Percentiles rank a stretch among this genome's conserved stretches.
Conservation (phyloP, 805 yeast genomes). For the Candida hispaniensis region DNA sequence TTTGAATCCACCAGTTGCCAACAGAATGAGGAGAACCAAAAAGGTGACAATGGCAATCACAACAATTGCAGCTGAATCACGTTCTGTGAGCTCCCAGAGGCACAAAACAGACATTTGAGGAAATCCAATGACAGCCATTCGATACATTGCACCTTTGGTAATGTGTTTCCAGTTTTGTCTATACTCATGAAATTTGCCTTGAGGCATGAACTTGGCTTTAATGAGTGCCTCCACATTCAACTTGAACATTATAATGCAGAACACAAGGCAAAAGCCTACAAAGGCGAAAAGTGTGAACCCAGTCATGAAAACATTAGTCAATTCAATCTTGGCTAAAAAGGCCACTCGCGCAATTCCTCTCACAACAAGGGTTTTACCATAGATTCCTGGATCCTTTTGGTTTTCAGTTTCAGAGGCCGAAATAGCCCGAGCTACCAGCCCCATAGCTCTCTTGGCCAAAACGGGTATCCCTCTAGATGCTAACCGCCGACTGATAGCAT, state of each 20-base stretch:
- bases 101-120: slow-evolving; percentile 77
- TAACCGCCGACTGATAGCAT: slow-evolving; percentile 8
- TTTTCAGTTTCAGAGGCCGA: slow-evolving; percentile 23
- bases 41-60: slow-evolving; percentile 70
- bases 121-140: slow-evolving; percentile 73
- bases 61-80: slow-evolving; percentile 74
- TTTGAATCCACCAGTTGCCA: slow-evolving; percentile 61
- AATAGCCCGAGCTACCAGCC: slow-evolving; percentile 4
- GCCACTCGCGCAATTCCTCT: slow-evolving; percentile 92
- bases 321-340: slow-evolving; percentile 71
- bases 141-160: slow-evolving; percentile 78
- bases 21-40: slow-evolving; percentile 43
- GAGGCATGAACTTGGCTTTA: slow-evolving; percentile 46
- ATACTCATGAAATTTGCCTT: slow-evolving; percentile 60
- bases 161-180: slow-evolving; percentile 76
- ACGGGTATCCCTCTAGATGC: slow-evolving; percentile 6
- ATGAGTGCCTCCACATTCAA: slow-evolving; percentile 55
- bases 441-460: slow-evolving; percentile 4
- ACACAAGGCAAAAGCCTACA: slow-evolving; percentile 50
- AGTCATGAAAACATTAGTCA: slow-evolving; percentile 77
- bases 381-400: slow-evolving; percentile 50
- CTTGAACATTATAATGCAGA: slow-evolving; percentile 50
- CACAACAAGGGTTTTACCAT: slow-evolving; percentile 64
- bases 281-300: slow-evolving; percentile 76
- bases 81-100: slow-evolving; percentile 78